Percentiles rank a stretch among this genome's conserved stretches.
Evolutionary conservation across 176 grass and related monocot genomes (phyloP).

Genomic region (Triticum timopheevii): DNA sequence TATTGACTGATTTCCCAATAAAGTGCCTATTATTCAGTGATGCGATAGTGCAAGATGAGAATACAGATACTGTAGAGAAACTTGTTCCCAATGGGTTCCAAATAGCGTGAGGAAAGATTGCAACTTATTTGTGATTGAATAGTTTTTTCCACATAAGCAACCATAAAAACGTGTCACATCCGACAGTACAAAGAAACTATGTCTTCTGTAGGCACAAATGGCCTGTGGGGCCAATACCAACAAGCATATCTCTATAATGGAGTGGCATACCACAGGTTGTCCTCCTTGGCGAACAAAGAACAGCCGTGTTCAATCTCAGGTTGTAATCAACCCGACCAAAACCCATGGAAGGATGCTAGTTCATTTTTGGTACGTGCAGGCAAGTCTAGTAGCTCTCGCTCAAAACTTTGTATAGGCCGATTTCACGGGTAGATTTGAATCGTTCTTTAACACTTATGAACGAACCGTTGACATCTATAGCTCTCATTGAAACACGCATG

Average conservation of each 20-base stretch:
- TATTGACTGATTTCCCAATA: background rate
- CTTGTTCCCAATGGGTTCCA: background rate
- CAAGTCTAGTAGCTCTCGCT: background rate
- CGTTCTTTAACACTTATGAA: background rate
- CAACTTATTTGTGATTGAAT: background rate
- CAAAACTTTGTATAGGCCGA: background rate
- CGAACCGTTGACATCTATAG: background rate
- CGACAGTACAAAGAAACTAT: too few relatives aligned
- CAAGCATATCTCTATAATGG: background rate
- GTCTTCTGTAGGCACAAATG: background rate
- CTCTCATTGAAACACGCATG: background rate
- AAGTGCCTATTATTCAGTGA: background rate
- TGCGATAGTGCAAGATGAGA: background rate
- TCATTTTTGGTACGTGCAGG: background rate
- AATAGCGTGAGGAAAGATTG: background rate
- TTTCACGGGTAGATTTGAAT: background rate
- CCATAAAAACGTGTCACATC: background rate
- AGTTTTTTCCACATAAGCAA: background rate
- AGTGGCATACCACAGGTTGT: background rate
- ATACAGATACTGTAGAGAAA: background rate
- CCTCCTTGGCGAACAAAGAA: background rate
- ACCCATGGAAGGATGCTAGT: background rate
- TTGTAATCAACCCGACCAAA: background rate
- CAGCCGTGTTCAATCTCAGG: background rate
- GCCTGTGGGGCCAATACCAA: background rate